Conservation (phyloP, 2,329 filamentous ascomycete species). For the Nothopassalora personata region DNA sequence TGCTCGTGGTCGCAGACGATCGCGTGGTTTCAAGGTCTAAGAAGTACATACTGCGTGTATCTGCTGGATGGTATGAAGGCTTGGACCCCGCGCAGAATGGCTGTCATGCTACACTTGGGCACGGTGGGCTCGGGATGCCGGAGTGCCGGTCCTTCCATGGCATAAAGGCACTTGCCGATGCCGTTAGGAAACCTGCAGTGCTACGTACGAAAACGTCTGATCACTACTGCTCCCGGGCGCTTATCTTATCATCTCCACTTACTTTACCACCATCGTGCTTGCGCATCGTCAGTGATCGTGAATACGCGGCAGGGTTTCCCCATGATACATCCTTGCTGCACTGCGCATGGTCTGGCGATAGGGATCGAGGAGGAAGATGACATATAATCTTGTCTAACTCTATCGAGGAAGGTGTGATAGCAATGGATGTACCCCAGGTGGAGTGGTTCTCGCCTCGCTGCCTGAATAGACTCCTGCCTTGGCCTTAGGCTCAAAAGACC, state of each 20-base stretch:
- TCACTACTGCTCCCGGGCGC: background rate
- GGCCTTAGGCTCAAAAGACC: too few species aligned
- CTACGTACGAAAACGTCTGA: conserved; percentile 20
- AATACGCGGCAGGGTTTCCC: background rate
- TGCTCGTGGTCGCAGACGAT: conserved; percentile 97
- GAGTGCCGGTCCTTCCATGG: conserved; percentile 6
- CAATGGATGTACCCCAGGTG: too few species aligned
- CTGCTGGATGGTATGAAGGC: conserved; percentile 10
- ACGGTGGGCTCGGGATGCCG: conserved; percentile 10
- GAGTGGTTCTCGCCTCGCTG: too few species aligned
- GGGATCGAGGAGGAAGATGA: too few species aligned
- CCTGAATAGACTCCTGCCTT: too few species aligned
- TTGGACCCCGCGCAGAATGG: conserved; percentile 14
- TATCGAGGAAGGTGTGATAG: too few species aligned
- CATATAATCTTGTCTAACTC: too few species aligned
- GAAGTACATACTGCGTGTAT: conserved; percentile 31
- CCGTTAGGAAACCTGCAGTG: conserved; percentile 15
- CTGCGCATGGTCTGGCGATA: too few species aligned
- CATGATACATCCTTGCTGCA: background rate
- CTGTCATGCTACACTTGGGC: conserved; percentile 7
- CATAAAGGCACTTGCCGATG: conserved; percentile 12
- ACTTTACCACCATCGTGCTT: background rate
- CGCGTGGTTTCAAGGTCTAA: conserved; percentile 99
- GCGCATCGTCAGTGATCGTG: background rate
- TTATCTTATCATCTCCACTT: background rate